These are phyloP conservation scores for Aureobasidium mangrovei DNA, from an alignment of 2,329 filamentous ascomycete genomes.

Conservation along the genomic window DNA sequence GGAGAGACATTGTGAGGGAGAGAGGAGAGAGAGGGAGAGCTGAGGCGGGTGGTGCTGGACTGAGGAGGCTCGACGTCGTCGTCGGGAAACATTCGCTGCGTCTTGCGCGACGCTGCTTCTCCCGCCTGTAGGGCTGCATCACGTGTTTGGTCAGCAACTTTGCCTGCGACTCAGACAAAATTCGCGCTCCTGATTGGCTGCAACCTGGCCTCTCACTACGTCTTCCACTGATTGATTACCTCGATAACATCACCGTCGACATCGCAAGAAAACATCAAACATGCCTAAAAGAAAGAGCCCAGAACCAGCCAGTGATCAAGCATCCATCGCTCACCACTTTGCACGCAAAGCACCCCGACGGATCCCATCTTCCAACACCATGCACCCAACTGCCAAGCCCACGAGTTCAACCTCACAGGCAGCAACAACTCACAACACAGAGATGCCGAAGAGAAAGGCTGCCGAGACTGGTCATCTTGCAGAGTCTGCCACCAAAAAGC, in stretches of 20 bases:
- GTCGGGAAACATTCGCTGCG: constrained; percentile 4
- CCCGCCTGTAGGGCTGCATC: neutral
- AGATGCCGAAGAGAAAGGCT: neutral
- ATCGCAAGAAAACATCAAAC: neutral
- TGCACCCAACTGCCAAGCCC: neutral
- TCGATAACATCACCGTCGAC: neutral
- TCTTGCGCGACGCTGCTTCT: neutral
- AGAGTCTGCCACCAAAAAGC: neutral
- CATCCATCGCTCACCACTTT: neutral
- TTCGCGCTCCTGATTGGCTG: neutral
- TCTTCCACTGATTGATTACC: neutral
- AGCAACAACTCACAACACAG: neutral
- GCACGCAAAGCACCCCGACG: neutral
- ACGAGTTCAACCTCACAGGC: constrained; percentile 11
- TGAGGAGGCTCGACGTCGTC: constrained; percentile 8
- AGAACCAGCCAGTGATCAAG: neutral
- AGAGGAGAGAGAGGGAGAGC: constrained; percentile 17
- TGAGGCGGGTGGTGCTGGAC: neutral
- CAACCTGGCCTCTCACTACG: neutral
- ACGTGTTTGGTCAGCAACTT: neutral
- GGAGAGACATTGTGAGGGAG: constrained; percentile 36
- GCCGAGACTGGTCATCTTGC: neutral
- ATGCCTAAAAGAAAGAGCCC: neutral
- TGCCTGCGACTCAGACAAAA: neutral
- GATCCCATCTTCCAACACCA: neutral